Base-by-base conservation (phyloP, 1,284 basidiomycete genomes). In the Marasmius fiardii region DNA sequence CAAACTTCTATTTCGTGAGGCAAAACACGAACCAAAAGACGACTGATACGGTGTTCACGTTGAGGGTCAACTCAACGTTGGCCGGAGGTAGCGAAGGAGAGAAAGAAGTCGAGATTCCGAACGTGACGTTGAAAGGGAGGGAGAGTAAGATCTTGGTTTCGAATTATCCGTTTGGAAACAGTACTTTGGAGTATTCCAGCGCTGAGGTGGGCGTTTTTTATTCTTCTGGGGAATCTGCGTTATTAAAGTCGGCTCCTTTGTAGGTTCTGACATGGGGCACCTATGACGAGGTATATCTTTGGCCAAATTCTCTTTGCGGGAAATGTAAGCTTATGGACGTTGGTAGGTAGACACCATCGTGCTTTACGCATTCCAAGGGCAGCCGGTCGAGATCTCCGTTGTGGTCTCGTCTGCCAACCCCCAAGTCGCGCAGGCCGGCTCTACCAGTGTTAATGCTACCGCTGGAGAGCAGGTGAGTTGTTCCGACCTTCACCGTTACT, bases 1-100 rank as follows among this genome's bases (percentile, higher is more conserved):
- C 65, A 6, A 71, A 72, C 58, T 82, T 80, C 59, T 81, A 80
- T 61, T 60, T 82, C 53, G 69, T 79, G 18, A 62, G 80, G n/a
- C 78, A 80, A 59, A 56, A 58, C 3, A 71, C 69, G 21, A 72
- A 71, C 51, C 59, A 59, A 54, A 70, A 69, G 41, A 65, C 55
- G 14, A 64, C 60, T 3, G 61, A 71, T 26, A 70, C 70, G 16
- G 52, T 69, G 20, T 73, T 76, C 52, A 68, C 59, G 33, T 57
- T 78, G 20, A 56, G 64, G 16, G 68, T 77, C 4, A 71, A 71
- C 35, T 70, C 72, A 18, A 73, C 28, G 28, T 31, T 31, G 28
- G 28, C 73, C 4, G 62, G 67, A 14, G 63, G 60, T 37, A 75
- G 74, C 6, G 55, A 64, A 31, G 62, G 68, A 12, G 63, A 60